phyloP scores from a whole-genome alignment of 2,329 filamentous ascomycete species.

The Diplocarpon rosae region DNA sequence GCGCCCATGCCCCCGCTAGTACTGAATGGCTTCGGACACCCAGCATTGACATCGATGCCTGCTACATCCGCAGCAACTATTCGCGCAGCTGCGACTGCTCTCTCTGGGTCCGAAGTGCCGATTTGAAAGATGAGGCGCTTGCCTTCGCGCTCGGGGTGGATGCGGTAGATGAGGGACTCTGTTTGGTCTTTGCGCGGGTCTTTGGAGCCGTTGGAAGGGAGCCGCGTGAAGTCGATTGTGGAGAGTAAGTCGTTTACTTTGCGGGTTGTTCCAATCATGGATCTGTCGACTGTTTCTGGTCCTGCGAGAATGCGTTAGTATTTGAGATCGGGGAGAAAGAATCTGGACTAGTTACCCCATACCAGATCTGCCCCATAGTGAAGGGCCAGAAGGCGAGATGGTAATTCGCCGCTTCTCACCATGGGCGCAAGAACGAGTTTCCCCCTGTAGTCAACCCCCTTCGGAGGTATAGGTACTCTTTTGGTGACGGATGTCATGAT shows the following conservation, averaged over 20 bases:
- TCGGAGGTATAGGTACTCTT: slow-evolving; percentile 71
- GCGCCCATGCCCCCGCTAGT: slow-evolving; percentile 93
- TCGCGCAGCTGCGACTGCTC: slow-evolving; percentile 73
- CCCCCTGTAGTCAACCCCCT: slow-evolving; percentile 86
- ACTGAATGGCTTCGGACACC: slow-evolving; percentile 96
- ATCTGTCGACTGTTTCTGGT: slow-evolving; percentile 86
- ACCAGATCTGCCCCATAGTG: slow-evolving; percentile 95
- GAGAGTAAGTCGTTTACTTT: slow-evolving; percentile 64
- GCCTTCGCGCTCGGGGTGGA: slow-evolving; percentile 68
- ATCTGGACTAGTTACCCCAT: slow-evolving; percentile 53
- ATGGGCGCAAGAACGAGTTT: slow-evolving; percentile 94
- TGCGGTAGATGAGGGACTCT: slow-evolving; percentile 69
- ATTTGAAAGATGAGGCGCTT: slow-evolving; percentile 79
- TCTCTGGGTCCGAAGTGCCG: slow-evolving; percentile 72
- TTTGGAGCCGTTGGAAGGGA: slow-evolving; percentile 58
- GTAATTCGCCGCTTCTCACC: slow-evolving; percentile 94
- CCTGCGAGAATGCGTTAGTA: slow-evolving; percentile 36
- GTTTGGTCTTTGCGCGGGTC: slow-evolving; percentile 41
- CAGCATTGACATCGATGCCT: slow-evolving; percentile 93
- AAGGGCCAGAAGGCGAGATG: slow-evolving; percentile 76
- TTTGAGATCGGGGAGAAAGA: slow-evolving; percentile 1
- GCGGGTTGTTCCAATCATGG: slow-evolving; percentile 78
- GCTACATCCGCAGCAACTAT: slow-evolving; percentile 79
- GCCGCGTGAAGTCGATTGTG: slow-evolving; percentile 76
- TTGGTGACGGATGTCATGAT: slow-evolving; percentile 50